Percentiles rank a stretch among this genome's conserved stretches.
These are phyloP conservation scores for Lolium multiflorum DNA, from an alignment of 176 grass and related monocot species.

Conservation along the genomic window DNA sequence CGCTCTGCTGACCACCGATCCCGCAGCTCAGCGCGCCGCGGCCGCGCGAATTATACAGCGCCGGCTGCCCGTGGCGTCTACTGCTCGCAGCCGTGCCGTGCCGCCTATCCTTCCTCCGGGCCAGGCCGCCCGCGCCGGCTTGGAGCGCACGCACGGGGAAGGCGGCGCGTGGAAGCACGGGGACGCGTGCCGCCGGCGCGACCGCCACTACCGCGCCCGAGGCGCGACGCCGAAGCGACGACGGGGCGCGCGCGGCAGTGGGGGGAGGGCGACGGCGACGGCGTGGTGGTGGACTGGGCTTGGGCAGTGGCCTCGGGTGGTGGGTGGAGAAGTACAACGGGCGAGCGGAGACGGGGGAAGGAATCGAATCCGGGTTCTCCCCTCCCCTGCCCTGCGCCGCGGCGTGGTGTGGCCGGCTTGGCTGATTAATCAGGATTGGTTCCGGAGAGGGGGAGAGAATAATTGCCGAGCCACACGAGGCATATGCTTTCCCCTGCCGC, in stretches of 20 bases:
- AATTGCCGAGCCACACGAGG: background rate
- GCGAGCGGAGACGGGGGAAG: background rate
- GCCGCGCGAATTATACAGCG: conserved; percentile 15
- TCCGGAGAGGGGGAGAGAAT: conserved; percentile 5
- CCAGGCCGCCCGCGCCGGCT: conserved; percentile 31
- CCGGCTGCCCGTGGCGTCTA: conserved; percentile 15
- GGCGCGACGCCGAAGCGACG: background rate
- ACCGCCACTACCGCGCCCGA: background rate
- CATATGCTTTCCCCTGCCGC: conserved; percentile 22
- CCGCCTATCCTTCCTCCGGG: conserved; percentile 40
- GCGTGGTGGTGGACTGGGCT: conserved; percentile 35
- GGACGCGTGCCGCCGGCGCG: conserved; percentile 11
- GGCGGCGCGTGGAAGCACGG: conserved; percentile 11
- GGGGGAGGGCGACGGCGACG: conserved; percentile 3
- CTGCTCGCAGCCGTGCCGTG: conserved; percentile 43
- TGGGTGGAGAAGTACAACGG: conserved; percentile 15
- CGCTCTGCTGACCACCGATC: conserved; percentile 17
- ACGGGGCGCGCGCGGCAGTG: background rate
- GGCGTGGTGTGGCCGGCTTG: background rate
- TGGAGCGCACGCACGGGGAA: conserved; percentile 39
- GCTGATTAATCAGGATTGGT: conserved; percentile 1
- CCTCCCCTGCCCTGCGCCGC: background rate
- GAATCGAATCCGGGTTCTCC: conserved; percentile 36
- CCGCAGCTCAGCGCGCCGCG: background rate
- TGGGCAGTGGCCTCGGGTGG: conserved; percentile 20